A percentile compares a stretch with the other conserved stretches of the same genome.
Evolutionary conservation across 306 rosid genomes (phyloP).

Genomic region (Pterocarpus macrocarpus): DNA sequence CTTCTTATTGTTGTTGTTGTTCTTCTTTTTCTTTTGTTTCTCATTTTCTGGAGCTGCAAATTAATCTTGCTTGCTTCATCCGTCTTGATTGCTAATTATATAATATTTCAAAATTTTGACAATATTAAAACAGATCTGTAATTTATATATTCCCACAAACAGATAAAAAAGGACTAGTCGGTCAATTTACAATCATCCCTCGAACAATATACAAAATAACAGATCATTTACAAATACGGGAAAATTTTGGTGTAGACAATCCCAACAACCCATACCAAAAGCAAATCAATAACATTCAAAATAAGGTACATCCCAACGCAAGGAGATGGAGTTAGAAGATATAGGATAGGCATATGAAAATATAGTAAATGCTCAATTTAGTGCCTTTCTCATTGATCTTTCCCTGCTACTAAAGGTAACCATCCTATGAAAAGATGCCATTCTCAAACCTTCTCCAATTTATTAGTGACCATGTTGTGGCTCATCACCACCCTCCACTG

Average conservation of each 20-base stretch:
- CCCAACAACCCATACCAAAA: slow-evolving; percentile 19
- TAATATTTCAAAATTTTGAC: not conserved
- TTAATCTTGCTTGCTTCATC: not conserved
- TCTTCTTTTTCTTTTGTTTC: not conserved
- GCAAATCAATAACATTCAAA: not conserved
- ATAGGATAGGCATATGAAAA: not conserved
- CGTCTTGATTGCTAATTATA: not conserved
- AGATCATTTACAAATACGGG: not conserved
- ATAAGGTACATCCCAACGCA: slow-evolving; percentile 11
- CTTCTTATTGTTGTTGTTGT: not conserved
- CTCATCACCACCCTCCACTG: slow-evolving; percentile 29
- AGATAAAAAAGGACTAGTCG: not conserved
- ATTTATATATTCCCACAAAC: not conserved
- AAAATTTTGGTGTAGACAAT: not conserved
- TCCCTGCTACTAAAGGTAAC: slow-evolving; percentile 19
- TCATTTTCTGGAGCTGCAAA: not conserved
- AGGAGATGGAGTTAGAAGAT: not conserved
- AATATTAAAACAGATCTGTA: not conserved
- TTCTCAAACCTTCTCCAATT: slow-evolving; percentile 43
- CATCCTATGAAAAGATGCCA: slow-evolving; percentile 48
- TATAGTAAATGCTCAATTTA: slow-evolving; percentile 2
- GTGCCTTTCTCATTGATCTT: slow-evolving; percentile 42
- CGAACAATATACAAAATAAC: not conserved
- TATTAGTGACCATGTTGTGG: not conserved
- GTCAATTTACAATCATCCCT: not conserved